Base-by-base conservation (phyloP, 2,329 filamentous ascomycete genomes). In the Pyrenochaeta sp. region DNA sequence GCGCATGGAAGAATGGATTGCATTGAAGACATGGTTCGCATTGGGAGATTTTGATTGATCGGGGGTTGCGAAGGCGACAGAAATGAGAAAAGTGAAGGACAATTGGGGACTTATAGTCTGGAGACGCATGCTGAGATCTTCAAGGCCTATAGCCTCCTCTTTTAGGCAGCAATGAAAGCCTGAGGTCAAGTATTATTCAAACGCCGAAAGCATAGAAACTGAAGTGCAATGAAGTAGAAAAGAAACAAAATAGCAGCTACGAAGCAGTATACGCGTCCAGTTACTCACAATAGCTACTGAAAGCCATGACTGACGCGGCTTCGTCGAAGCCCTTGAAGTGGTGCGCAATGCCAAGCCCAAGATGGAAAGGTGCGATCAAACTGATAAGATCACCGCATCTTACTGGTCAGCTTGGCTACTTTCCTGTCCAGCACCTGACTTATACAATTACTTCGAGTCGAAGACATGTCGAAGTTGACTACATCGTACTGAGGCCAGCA, bases 1-100 rank as follows among this genome's bases (percentile, higher is more conserved):
- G 36, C 90, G 83, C 80, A 90, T 87, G 0, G 89, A 89, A 9
- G 87, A 87, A 63, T 92, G 87, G 19, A 92, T 80, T 15, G 88
- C 83, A 69, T 92, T 92, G 83, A 92, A 92, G 54, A 92, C 86
- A 59, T 85, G 83, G 63, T 86, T 84, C 7, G 85, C 86, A 72
- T 90, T 88, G 24, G 54, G 54, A 19, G 44, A 28, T 42, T 47
- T 28, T 15, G 49, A 7, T 30, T 27, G 50, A 44, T 62, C 32
- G 24, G 34, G 40, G n/a, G 36, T 19, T 43, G 50, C n/a, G 52
- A 19, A 30, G 56, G 42, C 2, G 34, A 22, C 39, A 30, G 48
- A 44, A 59, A 48, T 4, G 28, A 57, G 32, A 45, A 47, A 44
- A 42, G 57, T 22, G 19, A 50, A 19, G 10, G 49, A 56, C 49